Base-by-base conservation (phyloP, 164 flowering plant genomes). In the Amborella trichopoda region DNA sequence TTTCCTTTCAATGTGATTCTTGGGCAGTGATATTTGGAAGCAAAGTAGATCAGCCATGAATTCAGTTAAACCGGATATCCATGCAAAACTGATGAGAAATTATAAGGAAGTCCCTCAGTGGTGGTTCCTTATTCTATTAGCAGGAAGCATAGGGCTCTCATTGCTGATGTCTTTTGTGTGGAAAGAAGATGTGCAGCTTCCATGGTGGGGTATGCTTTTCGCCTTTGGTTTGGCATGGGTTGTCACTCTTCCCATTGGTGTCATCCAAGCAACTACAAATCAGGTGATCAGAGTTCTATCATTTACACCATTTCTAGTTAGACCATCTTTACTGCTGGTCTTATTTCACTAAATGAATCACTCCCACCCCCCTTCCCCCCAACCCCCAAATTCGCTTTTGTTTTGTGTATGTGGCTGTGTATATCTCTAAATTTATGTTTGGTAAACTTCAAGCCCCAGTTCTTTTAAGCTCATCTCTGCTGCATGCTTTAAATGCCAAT, bases 211-310 rank as follows among this genome's bases (percentile, higher is more conserved):
- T 1, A 56, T 86, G 81, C 68, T 89, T 34, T 79, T 89, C 24
- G 97, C 94, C 16, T 89, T 83, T 54, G 75, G 16, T 10, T 60
- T 89, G 66, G 94, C 97, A 44, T 83, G 58, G 65, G 5, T 83
- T 38, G 79, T 89, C 25, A 89, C 97, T 4, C 81, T 89, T 38
- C 97, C 97, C 4, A 81, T 86, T 47, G 97, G 97, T 8, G 86
- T 89, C 68, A 86, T 89, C 54, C 95, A 86, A 71, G 97, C 97
- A 19, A 89, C 97, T 14, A 89, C 97, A 48, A 89, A 85, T 62
- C 95, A 89, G 85, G 97, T 83, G 63, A 23, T 26, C 16, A 9
- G 16, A 39, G n/a, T 23, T 22, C 12, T 24, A n/a, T 12, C 41
- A 2, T 16, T 30, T 30, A 9, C 34, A 30, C 34, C 34, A 30